phyloP scores from a whole-genome alignment of 306 rosid species.

The Fragaria nilgerrensis region DNA sequence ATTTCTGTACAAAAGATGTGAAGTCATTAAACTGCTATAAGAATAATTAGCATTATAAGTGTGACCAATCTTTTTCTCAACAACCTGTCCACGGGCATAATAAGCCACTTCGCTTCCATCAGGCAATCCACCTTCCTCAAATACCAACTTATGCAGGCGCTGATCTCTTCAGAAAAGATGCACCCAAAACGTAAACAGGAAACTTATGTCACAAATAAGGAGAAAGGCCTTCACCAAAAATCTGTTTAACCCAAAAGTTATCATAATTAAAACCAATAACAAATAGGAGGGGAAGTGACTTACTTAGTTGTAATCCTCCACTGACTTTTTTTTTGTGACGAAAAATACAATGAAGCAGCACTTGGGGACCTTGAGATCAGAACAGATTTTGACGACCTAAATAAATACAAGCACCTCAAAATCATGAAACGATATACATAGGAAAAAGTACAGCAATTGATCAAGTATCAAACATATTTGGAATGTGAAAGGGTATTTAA shows the following conservation, averaged over 20 bases:
- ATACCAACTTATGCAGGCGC: conserved; percentile 83
- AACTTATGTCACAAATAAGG: conserved; percentile 14
- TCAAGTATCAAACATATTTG: conserved; percentile 1
- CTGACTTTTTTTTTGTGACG: conserved; percentile 58
- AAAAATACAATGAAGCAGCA: conserved; percentile 38
- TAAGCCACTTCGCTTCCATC: conserved; percentile 96
- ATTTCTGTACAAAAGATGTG: conserved; percentile 56
- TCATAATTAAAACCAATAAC: conserved; percentile 1
- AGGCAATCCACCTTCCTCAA: conserved; percentile 90
- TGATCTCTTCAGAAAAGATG: conserved; percentile 57
- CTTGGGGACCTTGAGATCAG: conserved; percentile 52
- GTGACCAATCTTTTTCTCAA: conserved; percentile 27
- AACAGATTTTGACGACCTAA: conserved; percentile 64
- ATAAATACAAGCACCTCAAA: conserved; percentile 28
- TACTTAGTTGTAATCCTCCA: conserved; percentile 86
- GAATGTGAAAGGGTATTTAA: background rate
- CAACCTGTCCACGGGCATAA: conserved; percentile 97
- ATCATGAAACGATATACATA: background rate
- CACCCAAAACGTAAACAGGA: conserved; percentile 21
- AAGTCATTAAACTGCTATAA: conserved; percentile 10
- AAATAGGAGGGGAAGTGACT: conserved; percentile 21
- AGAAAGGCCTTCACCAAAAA: conserved; percentile 10
- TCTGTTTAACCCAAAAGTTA: conserved; percentile 1
- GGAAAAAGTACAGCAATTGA: background rate
- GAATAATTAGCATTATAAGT: conserved; percentile 16